Conservation (phyloP, 1,139 yeast species). For the Tardiomyces depauwii region DNA sequence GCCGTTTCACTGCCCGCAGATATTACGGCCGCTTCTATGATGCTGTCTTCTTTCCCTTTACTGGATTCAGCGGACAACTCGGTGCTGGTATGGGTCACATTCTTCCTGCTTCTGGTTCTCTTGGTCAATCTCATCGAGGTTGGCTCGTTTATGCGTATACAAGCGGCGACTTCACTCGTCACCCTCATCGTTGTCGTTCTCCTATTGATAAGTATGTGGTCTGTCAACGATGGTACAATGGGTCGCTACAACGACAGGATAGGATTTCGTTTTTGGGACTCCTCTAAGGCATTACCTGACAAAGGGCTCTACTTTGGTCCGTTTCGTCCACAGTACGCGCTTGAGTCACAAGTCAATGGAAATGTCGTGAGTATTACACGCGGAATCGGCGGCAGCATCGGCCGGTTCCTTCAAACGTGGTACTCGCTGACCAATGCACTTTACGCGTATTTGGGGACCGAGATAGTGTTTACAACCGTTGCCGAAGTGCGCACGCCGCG, state of each 20-base stretch:
- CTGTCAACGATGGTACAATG: conserved; percentile 43
- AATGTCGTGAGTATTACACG: conserved; percentile 9
- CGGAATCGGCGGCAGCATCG: conserved; percentile 54
- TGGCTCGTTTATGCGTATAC: conserved; percentile 65
- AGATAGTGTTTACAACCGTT: conserved; percentile 73
- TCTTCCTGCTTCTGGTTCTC: conserved; percentile 41
- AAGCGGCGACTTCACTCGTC: conserved; percentile 49
- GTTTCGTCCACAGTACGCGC: conserved; percentile 55
- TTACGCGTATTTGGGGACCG: conserved; percentile 72
- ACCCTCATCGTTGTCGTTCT: conserved; percentile 45
- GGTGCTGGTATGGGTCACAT: conserved; percentile 56
- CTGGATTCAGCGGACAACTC: conserved; percentile 41
- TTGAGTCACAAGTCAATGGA: not conserved
- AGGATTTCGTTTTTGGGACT: conserved; percentile 62
- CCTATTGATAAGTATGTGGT: conserved; percentile 53
- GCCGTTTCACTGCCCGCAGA: conserved; percentile 70
- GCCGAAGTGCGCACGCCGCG: conserved; percentile 78
- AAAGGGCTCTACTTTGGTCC: conserved; percentile 51
- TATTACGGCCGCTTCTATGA: conserved; percentile 65
- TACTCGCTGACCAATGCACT: conserved; percentile 56
- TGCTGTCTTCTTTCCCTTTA: conserved; percentile 54
- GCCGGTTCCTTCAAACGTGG: conserved; percentile 53
- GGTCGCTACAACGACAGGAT: conserved; percentile 27
- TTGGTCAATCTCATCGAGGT: conserved; percentile 55
- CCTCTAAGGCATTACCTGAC: conserved; percentile 37